A percentile compares a stretch with the other conserved stretches of the same genome.
phyloP scores from a whole-genome alignment of 140 eudicot genomes.

The Stevia rebaudiana region DNA sequence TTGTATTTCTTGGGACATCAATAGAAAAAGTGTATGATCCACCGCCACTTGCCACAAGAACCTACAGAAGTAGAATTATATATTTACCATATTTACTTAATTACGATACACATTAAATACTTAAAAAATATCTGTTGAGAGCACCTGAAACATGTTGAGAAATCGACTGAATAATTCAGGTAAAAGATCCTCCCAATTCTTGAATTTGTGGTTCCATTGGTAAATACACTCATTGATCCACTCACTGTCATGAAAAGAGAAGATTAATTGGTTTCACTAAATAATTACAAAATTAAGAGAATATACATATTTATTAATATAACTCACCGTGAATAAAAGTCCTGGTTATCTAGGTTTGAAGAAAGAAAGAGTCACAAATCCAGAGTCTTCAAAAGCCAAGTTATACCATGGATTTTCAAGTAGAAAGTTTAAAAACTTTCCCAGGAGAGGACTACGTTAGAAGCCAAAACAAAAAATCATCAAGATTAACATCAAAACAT shows the following conservation, averaged over 20 bases:
- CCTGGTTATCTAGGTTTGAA: slow-evolving; percentile 65
- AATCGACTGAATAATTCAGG: slow-evolving; percentile 68
- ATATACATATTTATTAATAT: slow-evolving; percentile 3
- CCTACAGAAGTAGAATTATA: slow-evolving; percentile 40
- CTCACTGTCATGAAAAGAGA: slow-evolving; percentile 41
- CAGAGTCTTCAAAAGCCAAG: slow-evolving; percentile 88
- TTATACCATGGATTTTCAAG: slow-evolving; percentile 98
- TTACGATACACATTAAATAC: background rate
- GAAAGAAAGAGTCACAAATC: slow-evolving; percentile 92
- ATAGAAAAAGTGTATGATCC: slow-evolving; percentile 83
- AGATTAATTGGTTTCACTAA: slow-evolving; percentile 19
- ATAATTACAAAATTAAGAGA: background rate
- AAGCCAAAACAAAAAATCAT: too few relatives aligned
- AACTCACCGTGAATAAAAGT: slow-evolving; percentile 73
- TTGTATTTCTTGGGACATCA: slow-evolving; percentile 93
- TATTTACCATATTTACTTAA: background rate
- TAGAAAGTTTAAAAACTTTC: too few relatives aligned
- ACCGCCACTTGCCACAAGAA: slow-evolving; percentile 90
- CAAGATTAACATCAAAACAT: too few relatives aligned
- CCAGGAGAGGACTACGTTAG: too few relatives aligned
- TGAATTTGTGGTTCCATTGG: slow-evolving; percentile 59
- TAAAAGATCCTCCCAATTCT: slow-evolving; percentile 73
- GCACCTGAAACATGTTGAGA: slow-evolving; percentile 93
- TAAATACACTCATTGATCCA: slow-evolving; percentile 55
- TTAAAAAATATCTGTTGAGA: background rate